phyloP scores from a whole-genome alignment of 2,329 filamentous ascomycete genomes.

The Xenosphaeropsis pyriputrescens region DNA sequence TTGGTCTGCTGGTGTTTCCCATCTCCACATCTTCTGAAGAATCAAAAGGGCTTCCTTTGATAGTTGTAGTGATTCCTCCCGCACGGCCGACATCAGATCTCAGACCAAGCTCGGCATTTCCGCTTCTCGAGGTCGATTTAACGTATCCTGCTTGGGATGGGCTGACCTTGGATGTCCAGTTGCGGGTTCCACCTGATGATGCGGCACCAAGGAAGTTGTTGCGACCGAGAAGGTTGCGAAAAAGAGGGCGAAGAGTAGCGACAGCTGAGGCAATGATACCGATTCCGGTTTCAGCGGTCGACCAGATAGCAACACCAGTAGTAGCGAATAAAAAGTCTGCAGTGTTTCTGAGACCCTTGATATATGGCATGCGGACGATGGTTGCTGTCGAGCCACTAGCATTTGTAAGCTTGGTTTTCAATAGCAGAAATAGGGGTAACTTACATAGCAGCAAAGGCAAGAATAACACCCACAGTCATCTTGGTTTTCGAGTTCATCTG shows the following conservation, averaged over 20 bases:
- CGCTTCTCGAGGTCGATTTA: not conserved
- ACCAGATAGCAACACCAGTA: slow-evolving; percentile 11
- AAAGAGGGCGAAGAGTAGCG: slow-evolving; percentile 12
- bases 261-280: slow-evolving; percentile 10
- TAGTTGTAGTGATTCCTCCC: not conserved
- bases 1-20: not conserved
- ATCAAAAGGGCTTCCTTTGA: not conserved
- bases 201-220: not conserved
- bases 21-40: not conserved
- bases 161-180: not conserved
- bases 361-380: slow-evolving; percentile 14
- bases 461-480: slow-evolving; percentile 26
- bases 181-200: not conserved
- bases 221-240: slow-evolving; percentile 8
- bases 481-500: slow-evolving; percentile 32
- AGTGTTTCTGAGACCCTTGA: slow-evolving; percentile 7
- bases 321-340: slow-evolving; percentile 13
- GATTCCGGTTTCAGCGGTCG: slow-evolving; percentile 11
- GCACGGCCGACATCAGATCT: not conserved
- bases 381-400: slow-evolving; percentile 13
- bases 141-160: not conserved
- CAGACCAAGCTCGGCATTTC: not conserved
- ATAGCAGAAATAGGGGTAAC: slow-evolving; percentile 6
- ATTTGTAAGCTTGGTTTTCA: not conserved
- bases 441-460: slow-evolving; percentile 35